Conservation (phyloP, 2,329 filamentous ascomycete species). For the Meredithiella fracta region DNA sequence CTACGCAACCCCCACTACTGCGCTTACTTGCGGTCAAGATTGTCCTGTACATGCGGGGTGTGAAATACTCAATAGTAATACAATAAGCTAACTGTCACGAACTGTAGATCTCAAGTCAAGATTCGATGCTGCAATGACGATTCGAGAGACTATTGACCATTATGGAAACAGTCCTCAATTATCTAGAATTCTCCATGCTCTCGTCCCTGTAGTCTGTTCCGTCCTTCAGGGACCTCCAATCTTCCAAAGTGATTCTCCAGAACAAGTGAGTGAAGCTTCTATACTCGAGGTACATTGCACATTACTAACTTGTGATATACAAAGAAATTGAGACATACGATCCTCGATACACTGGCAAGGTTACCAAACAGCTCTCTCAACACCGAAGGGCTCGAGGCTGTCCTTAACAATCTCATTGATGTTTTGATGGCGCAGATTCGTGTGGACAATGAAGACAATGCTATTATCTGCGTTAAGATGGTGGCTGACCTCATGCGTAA, state of each 20-base stretch:
- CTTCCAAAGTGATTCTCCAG: constrained; percentile 76
- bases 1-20: not conserved
- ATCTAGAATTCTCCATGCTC: constrained; percentile 61
- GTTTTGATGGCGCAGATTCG: constrained; percentile 76
- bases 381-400: constrained; percentile 68
- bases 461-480: constrained; percentile 93
- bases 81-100: not conserved
- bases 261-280: constrained; percentile 48
- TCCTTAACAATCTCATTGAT: constrained; percentile 77
- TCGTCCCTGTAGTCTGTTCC: constrained; percentile 78
- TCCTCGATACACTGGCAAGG: constrained; percentile 87
- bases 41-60: not conserved
- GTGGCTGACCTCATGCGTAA: constrained; percentile 93
- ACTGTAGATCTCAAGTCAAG: constrained; percentile 43
- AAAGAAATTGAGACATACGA: constrained; percentile 76
- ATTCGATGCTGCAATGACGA: constrained; percentile 63
- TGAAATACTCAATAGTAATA: not conserved
- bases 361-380: constrained; percentile 56
- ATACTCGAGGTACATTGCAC: not conserved
- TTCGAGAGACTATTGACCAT: constrained; percentile 83
- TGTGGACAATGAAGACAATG: constrained; percentile 95
- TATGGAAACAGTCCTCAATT: constrained; percentile 70
- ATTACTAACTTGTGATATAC: not conserved
- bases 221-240: constrained; percentile 74
- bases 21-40: not conserved